These are phyloP conservation scores for Xylaria nigripes DNA, from an alignment of 495 filamentous ascomycete species.

Conservation along the genomic window DNA sequence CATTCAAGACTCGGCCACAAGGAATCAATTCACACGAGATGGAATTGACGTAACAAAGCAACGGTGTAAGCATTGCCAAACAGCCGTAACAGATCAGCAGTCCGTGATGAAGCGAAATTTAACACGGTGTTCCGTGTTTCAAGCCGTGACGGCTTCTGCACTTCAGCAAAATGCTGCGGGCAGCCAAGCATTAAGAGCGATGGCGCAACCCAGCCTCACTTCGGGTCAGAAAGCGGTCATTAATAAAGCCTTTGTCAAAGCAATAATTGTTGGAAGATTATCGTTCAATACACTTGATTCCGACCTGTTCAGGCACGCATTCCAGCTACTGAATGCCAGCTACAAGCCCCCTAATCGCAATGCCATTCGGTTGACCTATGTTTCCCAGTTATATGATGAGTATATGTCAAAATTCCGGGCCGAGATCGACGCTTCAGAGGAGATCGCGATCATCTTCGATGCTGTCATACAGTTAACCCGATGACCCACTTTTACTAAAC, in stretches of 20 bases:
- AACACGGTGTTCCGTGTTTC: not conserved
- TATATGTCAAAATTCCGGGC: not conserved
- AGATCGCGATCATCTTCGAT: not conserved
- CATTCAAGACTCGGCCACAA: not conserved
- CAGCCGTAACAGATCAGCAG: not conserved
- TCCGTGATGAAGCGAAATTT: not conserved
- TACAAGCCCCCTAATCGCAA: not conserved
- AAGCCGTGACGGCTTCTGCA: not conserved
- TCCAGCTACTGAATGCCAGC: not conserved
- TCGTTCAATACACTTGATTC: not conserved
- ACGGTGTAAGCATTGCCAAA: not conserved
- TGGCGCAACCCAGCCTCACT: not conserved
- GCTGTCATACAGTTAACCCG: too few relatives aligned
- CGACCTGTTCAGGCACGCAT: conserved; percentile 1
- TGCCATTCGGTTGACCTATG: not conserved
- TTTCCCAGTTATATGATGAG: not conserved
- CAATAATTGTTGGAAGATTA: not conserved
- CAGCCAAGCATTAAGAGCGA: not conserved
- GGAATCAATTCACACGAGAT: not conserved
- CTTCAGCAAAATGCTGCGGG: not conserved
- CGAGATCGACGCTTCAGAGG: not conserved
- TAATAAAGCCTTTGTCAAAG: not conserved
- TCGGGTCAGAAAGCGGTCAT: not conserved
- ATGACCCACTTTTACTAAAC: too few relatives aligned
- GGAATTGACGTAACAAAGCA: not conserved